Evolutionary conservation across 306 rosid species (phyloP), one percentile per base, ranked within the genome.

Genomic region (Cucumis cinereus): DNA sequence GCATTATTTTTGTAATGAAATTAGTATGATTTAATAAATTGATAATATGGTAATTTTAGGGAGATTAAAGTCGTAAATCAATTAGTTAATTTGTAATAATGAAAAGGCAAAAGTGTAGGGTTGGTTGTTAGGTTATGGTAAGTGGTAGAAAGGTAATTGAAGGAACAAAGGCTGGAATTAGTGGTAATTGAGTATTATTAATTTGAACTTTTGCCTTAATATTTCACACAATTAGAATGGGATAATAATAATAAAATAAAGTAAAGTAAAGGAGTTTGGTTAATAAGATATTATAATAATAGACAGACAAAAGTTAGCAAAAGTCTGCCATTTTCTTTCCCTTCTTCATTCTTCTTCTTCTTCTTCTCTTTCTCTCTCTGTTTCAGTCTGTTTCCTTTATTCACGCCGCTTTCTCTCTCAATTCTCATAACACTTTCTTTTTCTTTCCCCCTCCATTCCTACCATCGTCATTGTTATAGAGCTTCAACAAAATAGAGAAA

Each of bases 401-500:
- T 91, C 98, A 91, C 97, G 97, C 89, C 97, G 82, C 81, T 83
- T 83, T 85, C 82, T 71, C 86, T 84, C 77, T 22, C 67, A 75
- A 41, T 75, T 74, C 43, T 33, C 45, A 10, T 3, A 47, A 19
- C 61, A 9, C 20, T 54, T 54, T 12, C 15, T 50, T 59, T 79
- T 77, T 81, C 78, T 78, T 67, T 77, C 60, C 84, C 84, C 43
- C 57, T 45, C 57, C 35, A 73, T 8, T 52, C n/a, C 63, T 59
- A 52, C 57, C 78, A 35, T 80, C 78, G 52, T 76, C 67, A 13
- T 80, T 81, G 49, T 78, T 43, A 56, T 43, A 20, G 75, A 45
- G 24, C 61, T 28, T 50, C 47, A 28, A 26, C 10, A 50, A 52
- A 26, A 52, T 19, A 77, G 36, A 40, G 53, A 38, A 5, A 63